These are phyloP conservation scores for Schizothecium vesticola DNA, from an alignment of 495 filamentous ascomycete genomes.

Conservation along the genomic window DNA sequence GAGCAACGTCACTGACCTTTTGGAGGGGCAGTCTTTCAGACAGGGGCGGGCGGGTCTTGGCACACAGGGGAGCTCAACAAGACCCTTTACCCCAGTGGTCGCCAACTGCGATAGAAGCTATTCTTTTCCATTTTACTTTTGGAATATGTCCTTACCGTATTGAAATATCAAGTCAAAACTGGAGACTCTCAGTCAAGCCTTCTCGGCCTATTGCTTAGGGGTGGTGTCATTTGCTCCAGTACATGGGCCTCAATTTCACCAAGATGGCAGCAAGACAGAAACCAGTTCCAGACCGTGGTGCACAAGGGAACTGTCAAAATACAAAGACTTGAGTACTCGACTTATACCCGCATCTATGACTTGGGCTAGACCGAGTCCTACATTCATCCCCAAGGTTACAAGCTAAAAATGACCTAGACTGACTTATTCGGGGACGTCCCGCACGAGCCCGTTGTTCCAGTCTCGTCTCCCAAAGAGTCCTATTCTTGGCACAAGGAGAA, in stretches of 20 bases:
- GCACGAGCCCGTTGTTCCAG: background rate
- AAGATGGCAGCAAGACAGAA: background rate
- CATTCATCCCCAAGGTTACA: background rate
- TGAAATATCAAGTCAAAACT: background rate
- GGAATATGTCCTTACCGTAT: background rate
- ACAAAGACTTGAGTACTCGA: background rate
- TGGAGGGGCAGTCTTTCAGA: conserved; percentile 8
- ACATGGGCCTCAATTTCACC: too few species aligned
- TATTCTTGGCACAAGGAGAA: conserved; percentile 3
- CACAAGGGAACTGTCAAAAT: background rate
- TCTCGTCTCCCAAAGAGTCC: background rate
- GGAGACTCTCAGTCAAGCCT: background rate
- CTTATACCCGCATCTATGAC: background rate
- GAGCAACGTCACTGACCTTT: conserved; percentile 20
- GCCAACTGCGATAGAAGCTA: background rate
- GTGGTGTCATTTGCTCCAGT: too few species aligned
- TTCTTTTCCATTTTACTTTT: background rate
- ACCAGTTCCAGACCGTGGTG: background rate
- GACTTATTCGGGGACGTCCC: background rate
- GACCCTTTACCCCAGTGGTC: too few species aligned
- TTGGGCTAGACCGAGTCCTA: background rate
- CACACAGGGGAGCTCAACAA: background rate
- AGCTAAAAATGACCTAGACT: background rate
- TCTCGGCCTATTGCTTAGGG: too few species aligned
- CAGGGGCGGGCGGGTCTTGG: background rate